Percentiles rank a stretch among this genome's conserved stretches.
phyloP scores from a whole-genome alignment of 1,284 basidiomycete species.

The Earliella scabrosa region DNA sequence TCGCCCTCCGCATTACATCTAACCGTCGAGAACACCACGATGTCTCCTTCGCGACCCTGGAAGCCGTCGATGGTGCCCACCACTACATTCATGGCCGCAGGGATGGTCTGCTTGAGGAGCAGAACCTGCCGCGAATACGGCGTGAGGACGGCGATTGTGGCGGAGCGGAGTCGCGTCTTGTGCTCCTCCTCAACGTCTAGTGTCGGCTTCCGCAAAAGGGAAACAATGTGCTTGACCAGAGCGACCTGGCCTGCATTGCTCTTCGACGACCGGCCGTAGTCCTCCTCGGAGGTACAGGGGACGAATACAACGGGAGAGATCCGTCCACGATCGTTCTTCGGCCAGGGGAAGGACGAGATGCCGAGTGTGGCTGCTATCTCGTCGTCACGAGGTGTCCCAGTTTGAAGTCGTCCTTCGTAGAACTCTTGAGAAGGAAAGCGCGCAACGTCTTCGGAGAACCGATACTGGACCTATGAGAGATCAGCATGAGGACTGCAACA shows the following conservation, averaged over 20 bases:
- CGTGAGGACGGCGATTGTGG: constrained; percentile 55
- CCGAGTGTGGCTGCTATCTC: constrained; percentile 45
- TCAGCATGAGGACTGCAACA: background rate
- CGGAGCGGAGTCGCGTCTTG: constrained; percentile 26
- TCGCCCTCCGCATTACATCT: constrained; percentile 60
- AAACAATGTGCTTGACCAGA: constrained; percentile 48
- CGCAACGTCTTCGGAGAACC: constrained; percentile 60
- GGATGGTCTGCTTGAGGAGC: constrained; percentile 45
- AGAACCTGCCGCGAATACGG: constrained; percentile 63
- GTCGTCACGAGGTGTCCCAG: constrained; percentile 46
- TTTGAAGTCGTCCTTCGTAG: constrained; percentile 56
- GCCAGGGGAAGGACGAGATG: constrained; percentile 60
- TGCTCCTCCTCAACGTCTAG: constrained; percentile 13
- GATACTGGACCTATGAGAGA: constrained; percentile 57
- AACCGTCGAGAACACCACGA: constrained; percentile 75
- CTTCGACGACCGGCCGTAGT: constrained; percentile 62
- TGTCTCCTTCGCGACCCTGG: constrained; percentile 76
- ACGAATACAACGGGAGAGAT: constrained; percentile 59
- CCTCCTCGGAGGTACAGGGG: constrained; percentile 60
- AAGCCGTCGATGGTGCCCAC: constrained; percentile 74
- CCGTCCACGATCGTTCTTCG: constrained; percentile 30
- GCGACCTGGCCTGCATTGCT: constrained; percentile 61
- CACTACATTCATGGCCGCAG: constrained; percentile 40
- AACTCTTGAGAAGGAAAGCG: constrained; percentile 64
- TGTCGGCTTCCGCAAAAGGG: constrained; percentile 41